Evolutionary conservation across 768 basidiomycete species (phyloP), one percentile per base, ranked within the genome.

Genomic region (Auriscalpium microsporum): DNA sequence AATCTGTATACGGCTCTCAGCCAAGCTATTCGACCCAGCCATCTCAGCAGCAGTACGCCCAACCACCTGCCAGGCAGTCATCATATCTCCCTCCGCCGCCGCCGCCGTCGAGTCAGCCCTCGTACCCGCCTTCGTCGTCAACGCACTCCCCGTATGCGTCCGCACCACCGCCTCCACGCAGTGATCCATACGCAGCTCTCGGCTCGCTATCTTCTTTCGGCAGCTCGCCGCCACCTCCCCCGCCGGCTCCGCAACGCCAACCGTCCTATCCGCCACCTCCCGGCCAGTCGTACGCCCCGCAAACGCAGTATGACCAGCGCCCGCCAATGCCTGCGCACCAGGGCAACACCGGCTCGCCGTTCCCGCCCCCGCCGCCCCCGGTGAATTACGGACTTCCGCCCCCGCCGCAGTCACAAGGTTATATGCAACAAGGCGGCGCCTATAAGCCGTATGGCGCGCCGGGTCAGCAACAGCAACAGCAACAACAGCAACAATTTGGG

Each of bases 301-400:
- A 23, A 10, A 13, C 21, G 21, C 36, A 21, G n/a, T 40, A 57
- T 36, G 34, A 35, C 17, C 55, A 44, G 17, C 44, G 46, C 36
- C 36, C 53, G 13, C 28, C 28, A 28, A 28, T 28, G 28, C 52
- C 60, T 5, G 7, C 38, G 57, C 19, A 51, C 45, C 45, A 63
- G 59, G 46, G 64, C 60, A 50, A 11, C 56, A 46, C 52, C 5
- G 57, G 45, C 35, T 52, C 64, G 48, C 14, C 50, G 3, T 58
- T 68, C 44, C 69, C 71, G 17, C 62, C 70, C 0, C 68, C 68
- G 1, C 69, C 68, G 7, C 55, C 63, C 3, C 64, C 68, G 10
- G 61, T 67, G 56, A 63, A 53, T 14, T 59, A 66, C 37, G 52
- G 54, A 35, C 63, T 63, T 16, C 58, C 68, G 34, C 64, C 64